These are phyloP conservation scores for Epichloe gansuensis DNA, from an alignment of 2,329 filamentous ascomycete species.

Conservation along the genomic window DNA sequence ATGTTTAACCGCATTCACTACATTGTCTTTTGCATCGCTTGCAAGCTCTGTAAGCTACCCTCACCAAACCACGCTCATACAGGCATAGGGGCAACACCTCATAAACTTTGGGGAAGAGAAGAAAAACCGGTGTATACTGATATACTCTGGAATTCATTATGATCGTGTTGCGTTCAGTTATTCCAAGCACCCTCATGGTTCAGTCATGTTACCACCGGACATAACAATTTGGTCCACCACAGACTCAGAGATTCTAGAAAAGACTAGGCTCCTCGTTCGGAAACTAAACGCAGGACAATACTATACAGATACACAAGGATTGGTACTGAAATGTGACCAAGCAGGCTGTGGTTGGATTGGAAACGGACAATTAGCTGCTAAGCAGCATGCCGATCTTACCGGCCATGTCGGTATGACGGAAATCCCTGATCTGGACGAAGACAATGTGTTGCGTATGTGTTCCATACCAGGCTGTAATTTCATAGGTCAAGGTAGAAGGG, in stretches of 20 bases:
- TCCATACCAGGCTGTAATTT: constrained; percentile 49
- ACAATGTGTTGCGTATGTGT: constrained; percentile 66
- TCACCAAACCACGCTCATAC: background rate
- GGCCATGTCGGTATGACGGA: constrained; percentile 48
- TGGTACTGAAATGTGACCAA: constrained; percentile 65
- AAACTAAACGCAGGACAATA: constrained; percentile 63
- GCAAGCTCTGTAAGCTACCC: too few species aligned
- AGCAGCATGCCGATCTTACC: constrained; percentile 48
- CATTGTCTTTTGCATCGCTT: background rate
- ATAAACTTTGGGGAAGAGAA: constrained; percentile 65
- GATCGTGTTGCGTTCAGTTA: constrained; percentile 73
- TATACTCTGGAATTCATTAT: constrained; percentile 91
- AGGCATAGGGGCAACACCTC: constrained; percentile 19
- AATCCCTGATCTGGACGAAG: constrained; percentile 71
- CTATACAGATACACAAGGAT: constrained; percentile 75
- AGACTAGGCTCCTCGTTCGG: constrained; percentile 50
- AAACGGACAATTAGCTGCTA: constrained; percentile 51
- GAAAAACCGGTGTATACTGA: constrained; percentile 58
- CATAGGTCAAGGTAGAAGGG: constrained; percentile 52
- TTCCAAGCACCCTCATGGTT: constrained; percentile 42
- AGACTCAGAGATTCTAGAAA: constrained; percentile 57
- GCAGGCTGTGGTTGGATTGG: constrained; percentile 52
- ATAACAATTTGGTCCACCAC: constrained; percentile 43
- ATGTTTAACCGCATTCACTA: background rate
- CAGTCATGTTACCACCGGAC: constrained; percentile 51